These are phyloP conservation scores for Vitis hybrid DNA, from an alignment of 177 flowering plant genomes.

Conservation along the genomic window DNA sequence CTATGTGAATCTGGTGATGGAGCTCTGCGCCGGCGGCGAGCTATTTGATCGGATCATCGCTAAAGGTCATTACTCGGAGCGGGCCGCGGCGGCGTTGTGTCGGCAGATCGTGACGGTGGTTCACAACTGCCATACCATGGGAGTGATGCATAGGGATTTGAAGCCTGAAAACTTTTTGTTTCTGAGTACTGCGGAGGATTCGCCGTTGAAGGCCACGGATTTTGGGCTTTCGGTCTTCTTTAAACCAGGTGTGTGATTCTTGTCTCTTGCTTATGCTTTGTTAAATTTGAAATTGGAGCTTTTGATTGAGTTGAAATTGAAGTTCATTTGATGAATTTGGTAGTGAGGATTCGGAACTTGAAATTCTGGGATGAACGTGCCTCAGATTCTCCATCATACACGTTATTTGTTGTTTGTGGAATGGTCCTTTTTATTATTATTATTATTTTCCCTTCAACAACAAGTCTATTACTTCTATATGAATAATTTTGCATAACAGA, in stretches of 20 bases:
- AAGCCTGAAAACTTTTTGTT: slow-evolving; percentile 95
- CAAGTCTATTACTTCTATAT: too few species aligned
- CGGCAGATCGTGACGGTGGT: slow-evolving; percentile 86
- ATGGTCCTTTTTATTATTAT: too few species aligned
- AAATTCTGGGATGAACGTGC: too few species aligned
- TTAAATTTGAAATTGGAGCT: too few species aligned
- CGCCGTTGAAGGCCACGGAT: slow-evolving; percentile 88
- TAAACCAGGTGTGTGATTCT: slow-evolving; percentile 55
- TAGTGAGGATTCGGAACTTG: too few species aligned
- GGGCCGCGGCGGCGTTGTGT: slow-evolving; percentile 74
- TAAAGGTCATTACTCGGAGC: slow-evolving; percentile 89
- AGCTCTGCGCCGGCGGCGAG: slow-evolving; percentile 95
- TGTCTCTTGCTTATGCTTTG: too few species aligned
- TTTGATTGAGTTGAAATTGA: too few species aligned
- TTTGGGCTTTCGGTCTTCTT: slow-evolving; percentile 90
- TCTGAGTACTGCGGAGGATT: slow-evolving; percentile 53
- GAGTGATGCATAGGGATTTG: slow-evolving; percentile 91
- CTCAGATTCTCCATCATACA: too few species aligned
- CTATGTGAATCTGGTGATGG: slow-evolving; percentile 88
- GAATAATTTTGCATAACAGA: too few species aligned
- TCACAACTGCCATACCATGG: slow-evolving; percentile 84
- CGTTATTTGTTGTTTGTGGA: too few species aligned
- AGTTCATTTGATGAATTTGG: too few species aligned
- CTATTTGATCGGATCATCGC: slow-evolving; percentile 92
- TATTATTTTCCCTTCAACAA: too few species aligned